Base-by-base conservation (phyloP, 192 early-diverging fungal genomes). In the Backusella tuberculispora region DNA sequence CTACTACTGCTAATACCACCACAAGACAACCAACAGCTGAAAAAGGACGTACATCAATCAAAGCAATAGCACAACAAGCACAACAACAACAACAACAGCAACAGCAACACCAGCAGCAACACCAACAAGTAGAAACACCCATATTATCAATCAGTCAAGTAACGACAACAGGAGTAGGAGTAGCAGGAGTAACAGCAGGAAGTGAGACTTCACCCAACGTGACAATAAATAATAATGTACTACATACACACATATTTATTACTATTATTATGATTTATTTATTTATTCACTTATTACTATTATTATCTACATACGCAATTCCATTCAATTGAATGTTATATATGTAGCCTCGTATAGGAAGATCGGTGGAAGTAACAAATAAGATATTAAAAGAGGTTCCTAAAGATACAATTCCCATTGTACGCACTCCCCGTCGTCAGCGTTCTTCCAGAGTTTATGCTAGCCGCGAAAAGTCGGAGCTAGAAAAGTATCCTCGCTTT, bases 361-460 rank as follows among this genome's bases (percentile, higher is more conserved):
- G 77, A 37, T 68, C 63, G 1, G 43, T n/a, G 10, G 63, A 73
- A 37, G 56, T 82, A 5, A 73, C 86, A 26, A 86, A 83, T 53
- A 81, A 84, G 38, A 69, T 69, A 74, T 79, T 88, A 69, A 85
- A 88, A 67, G 78, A 78, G 26, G 80, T 82, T 12, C 88, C 88
- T 3, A 90, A 88, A 74, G 87, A 96, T 81, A 85, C 87, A 15
- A 93, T 93, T 66, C 91, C 91, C 48, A 85, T 90, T 74, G 90
- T 85, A 81, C 94, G 94, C 85, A 86, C 88, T 17, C 95, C 95
- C 46, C 83, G 91, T 40, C 88, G 95, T 34, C 95, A 96, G 77
- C 81, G 92, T 69, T 96, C 94, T 6, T 96, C 95, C 19, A 84
- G 95, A 43, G 42, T 69, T 45, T 96, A 96, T 76, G 90, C 93